A percentile compares a stretch with the other conserved stretches of the same genome.
Conservation (phyloP, 306 rosid species). For the Fragaria nilgerrensis region DNA sequence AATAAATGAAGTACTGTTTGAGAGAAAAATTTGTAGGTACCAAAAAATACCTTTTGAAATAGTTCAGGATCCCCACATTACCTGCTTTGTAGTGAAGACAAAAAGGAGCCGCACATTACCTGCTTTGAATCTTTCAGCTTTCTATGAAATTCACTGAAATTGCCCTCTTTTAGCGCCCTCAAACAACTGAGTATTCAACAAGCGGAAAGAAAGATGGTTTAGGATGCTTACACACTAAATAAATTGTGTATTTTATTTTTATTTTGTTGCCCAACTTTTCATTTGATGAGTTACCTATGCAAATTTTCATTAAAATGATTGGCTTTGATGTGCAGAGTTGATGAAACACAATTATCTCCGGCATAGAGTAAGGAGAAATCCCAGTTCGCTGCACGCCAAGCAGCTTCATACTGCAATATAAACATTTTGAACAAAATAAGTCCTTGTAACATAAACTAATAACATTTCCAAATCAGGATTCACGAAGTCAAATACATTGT, state of each 20-base stretch:
- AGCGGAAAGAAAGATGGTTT: constrained; percentile 10
- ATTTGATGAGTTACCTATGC: constrained; percentile 54
- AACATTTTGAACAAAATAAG: background rate
- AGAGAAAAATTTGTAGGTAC: too few relatives aligned
- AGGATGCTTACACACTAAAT: constrained; percentile 7
- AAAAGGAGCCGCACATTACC: constrained; percentile 45
- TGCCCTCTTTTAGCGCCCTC: constrained; percentile 87
- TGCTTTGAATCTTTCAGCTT: constrained; percentile 76
- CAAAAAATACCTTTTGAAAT: too few relatives aligned
- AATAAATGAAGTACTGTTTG: too few relatives aligned
- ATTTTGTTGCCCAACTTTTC: background rate
- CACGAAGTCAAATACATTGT: background rate
- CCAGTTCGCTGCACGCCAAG: constrained; percentile 98
- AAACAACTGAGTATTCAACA: constrained; percentile 57
- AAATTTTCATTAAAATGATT: constrained; percentile 73
- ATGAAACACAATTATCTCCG: constrained; percentile 39
- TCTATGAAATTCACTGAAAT: constrained; percentile 48
- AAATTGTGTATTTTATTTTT: background rate
- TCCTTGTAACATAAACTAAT: too few relatives aligned
- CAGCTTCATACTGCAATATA: constrained; percentile 75
- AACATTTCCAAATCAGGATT: background rate
- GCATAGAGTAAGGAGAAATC: constrained; percentile 65
- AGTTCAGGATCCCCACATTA: too few relatives aligned
- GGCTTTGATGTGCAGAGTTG: constrained; percentile 40
- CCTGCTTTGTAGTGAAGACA: constrained; percentile 8